Evolutionary conservation across 768 basidiomycete genomes (phyloP).

Genomic region (Austroboletus eburneus): DNA sequence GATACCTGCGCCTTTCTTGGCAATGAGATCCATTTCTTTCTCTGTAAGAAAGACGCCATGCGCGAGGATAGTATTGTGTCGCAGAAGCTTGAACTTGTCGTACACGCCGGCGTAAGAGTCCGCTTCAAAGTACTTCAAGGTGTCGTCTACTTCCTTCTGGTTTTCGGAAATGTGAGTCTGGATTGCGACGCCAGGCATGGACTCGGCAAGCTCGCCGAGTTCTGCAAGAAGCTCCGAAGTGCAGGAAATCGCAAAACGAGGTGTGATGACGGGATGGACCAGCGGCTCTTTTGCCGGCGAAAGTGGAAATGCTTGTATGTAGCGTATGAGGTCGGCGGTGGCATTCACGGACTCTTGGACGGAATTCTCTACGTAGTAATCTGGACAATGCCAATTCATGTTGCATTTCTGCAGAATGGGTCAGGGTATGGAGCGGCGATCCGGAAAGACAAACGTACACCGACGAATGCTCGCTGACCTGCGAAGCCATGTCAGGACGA

Average conservation of each 20-base stretch:
- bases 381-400: constrained; percentile 59
- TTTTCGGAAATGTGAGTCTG: constrained; percentile 96
- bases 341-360: constrained; percentile 52
- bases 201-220: constrained; percentile 56
- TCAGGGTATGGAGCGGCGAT: constrained; percentile 3
- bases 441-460: constrained; percentile 45
- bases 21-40: constrained; percentile 70
- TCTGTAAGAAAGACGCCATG: constrained; percentile 81
- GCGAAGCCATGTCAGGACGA: constrained; percentile 7
- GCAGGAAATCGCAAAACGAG: constrained; percentile 95
- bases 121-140: constrained; percentile 63
- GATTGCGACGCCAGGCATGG: constrained; percentile 62
- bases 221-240: constrained; percentile 59
- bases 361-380: constrained; percentile 67
- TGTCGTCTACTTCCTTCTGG: constrained; percentile 60
- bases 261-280: constrained; percentile 88
- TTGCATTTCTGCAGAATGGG: constrained; percentile 29
- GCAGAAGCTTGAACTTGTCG: constrained; percentile 70
- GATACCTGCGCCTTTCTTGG: constrained; percentile 62
- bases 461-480: constrained; percentile 85
- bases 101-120: constrained; percentile 78
- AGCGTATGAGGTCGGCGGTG: constrained; percentile 60
- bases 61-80: constrained; percentile 78
- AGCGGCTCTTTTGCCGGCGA: constrained; percentile 44
- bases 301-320: constrained; percentile 58